These are phyloP conservation scores for Berkeleyomyces rouxiae DNA, from an alignment of 2,329 filamentous ascomycete genomes.

Conservation along the genomic window DNA sequence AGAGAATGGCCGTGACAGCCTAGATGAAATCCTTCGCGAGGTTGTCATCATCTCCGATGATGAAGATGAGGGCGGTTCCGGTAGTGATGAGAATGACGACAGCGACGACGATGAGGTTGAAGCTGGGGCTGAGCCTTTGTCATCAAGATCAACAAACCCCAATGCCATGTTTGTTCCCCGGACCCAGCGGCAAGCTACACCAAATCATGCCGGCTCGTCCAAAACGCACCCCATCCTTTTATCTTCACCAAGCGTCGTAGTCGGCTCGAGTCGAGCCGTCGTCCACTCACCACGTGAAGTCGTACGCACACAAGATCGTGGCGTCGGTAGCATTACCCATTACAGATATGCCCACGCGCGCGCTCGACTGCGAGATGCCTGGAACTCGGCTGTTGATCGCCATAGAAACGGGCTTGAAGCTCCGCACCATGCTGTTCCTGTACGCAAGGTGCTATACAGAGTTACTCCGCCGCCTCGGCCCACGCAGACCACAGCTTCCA, in stretches of 20 bases:
- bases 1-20: slow-evolving; percentile 49
- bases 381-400: slow-evolving; percentile 2
- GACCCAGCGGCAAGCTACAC: background rate
- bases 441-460: background rate
- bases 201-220: background rate
- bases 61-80: slow-evolving; percentile 30
- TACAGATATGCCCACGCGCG: background rate
- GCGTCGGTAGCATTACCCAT: background rate
- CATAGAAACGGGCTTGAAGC: background rate
- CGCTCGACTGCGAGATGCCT: background rate
- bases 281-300: background rate
- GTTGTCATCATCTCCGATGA: slow-evolving; percentile 50
- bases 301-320: background rate
- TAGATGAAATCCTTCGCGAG: slow-evolving; percentile 50
- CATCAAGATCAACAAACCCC: background rate
- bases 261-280: background rate
- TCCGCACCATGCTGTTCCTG: background rate
- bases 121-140: background rate
- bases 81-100: slow-evolving; percentile 13
- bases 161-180: background rate
- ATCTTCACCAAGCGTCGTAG: background rate
- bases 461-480: background rate
- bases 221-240: background rate
- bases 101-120: background rate
- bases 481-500: background rate